A percentile compares a stretch with the other conserved stretches of the same genome.
phyloP scores from a whole-genome alignment of 352 stramenopile species.

The Pythium scleroteichum region DNA sequence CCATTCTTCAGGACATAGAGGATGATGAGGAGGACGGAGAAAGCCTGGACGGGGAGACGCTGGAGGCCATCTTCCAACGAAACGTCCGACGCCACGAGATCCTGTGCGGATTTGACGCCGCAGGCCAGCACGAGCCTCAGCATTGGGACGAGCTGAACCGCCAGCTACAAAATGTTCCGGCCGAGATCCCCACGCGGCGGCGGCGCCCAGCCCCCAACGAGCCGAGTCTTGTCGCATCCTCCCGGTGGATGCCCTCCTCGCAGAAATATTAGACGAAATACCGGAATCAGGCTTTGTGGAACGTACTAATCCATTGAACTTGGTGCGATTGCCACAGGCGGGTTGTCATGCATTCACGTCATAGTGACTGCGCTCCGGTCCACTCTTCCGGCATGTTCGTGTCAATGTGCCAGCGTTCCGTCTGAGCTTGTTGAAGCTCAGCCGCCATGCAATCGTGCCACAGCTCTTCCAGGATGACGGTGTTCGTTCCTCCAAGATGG shows the following conservation, averaged over 20 bases:
- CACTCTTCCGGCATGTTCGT: no score
- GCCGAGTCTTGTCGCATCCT: constrained; percentile 43
- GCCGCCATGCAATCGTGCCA: no score
- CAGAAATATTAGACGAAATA: background rate
- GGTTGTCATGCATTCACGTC: no score
- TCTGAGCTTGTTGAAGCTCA: no score
- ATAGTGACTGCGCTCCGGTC: no score
- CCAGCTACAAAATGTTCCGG: constrained; percentile 29
- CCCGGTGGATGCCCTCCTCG: constrained; percentile 46
- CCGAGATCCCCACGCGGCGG: constrained; percentile 16
- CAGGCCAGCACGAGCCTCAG: constrained; percentile 4
- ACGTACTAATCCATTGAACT: background rate
- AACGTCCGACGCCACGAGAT: constrained; percentile 68
- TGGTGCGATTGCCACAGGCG: no score
- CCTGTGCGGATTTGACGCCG: constrained; percentile 45
- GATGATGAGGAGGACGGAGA: constrained; percentile 22
- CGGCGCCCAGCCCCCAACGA: background rate
- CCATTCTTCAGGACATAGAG: constrained; percentile 2
- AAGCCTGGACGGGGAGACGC: constrained; percentile 45
- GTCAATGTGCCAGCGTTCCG: no score
- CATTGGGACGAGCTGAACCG: constrained; percentile 34
- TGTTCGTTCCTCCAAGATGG: no score
- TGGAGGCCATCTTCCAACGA: constrained; percentile 61
- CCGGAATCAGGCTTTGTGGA: background rate
- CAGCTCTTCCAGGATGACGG: no score